phyloP scores from a whole-genome alignment of 345 rosid genomes.

The Hevea brasiliensis region DNA sequence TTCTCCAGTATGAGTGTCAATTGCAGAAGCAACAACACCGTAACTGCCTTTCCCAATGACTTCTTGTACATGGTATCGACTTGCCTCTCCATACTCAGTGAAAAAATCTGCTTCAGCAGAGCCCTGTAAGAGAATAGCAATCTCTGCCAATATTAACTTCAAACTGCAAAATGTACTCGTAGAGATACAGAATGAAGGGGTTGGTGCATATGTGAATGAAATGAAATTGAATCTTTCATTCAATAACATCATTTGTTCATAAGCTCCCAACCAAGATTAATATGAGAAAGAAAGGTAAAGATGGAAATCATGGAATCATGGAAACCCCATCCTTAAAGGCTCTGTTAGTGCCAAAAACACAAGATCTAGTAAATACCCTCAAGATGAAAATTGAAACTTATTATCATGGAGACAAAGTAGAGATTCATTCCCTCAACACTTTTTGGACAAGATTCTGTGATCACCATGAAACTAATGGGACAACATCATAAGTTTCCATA shows the following conservation, averaged over 20 bases:
- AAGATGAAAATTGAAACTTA: not conserved
- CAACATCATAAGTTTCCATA: not conserved
- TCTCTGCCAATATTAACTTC: not conserved
- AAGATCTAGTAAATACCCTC: not conserved
- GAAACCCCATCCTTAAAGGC: not conserved
- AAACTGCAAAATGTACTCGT: not conserved
- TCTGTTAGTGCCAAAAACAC: not conserved
- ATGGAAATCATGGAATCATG: not conserved
- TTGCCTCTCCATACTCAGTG: conserved; percentile 97
- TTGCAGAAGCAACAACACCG: conserved; percentile 93
- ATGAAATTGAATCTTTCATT: not conserved
- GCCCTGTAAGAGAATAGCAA: conserved; percentile 42
- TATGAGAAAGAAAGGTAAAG: not conserved
- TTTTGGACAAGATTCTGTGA: not conserved
- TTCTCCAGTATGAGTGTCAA: conserved; percentile 80
- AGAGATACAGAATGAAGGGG: not conserved
- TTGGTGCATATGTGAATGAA: not conserved
- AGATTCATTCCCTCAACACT: not conserved
- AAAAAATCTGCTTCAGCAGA: conserved; percentile 71
- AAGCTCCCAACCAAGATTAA: not conserved
- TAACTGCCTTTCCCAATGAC: conserved; percentile 98
- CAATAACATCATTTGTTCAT: not conserved
- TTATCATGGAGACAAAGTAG: not conserved
- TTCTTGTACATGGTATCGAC: conserved; percentile 84
- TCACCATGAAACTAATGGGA: not conserved